Percentiles rank a stretch among this genome's conserved stretches.
Evolutionary conservation across 257 asterid species (phyloP).

Genomic region (Forsythia viridissima): DNA sequence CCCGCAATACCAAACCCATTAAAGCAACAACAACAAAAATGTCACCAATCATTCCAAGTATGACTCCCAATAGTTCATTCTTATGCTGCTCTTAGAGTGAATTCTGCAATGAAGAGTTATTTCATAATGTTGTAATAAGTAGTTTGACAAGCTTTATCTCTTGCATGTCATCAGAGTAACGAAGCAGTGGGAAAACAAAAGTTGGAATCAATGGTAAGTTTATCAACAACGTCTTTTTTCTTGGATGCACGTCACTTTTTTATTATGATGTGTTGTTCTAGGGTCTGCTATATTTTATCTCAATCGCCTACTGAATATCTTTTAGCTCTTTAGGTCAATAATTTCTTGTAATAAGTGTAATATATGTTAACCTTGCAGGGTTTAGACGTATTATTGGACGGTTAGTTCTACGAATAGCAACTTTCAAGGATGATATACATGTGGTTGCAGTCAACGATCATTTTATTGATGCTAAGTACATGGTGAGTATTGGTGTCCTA

Average conservation of each 20-base stretch:
- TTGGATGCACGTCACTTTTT: neutral
- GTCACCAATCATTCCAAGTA: conserved; percentile 78
- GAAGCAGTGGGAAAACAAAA: conserved; percentile 59
- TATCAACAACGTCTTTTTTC: conserved; percentile 3
- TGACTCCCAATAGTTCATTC: conserved; percentile 4
- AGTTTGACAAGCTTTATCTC: conserved; percentile 24
- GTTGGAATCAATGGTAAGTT: conserved; percentile 87
- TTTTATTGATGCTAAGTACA: conserved; percentile 89
- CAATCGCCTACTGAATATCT: neutral
- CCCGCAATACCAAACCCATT: conserved; percentile 50
- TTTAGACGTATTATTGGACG: conserved; percentile 94
- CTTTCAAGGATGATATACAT: conserved; percentile 86
- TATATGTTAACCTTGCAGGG: conserved; percentile 48
- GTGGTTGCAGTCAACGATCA: conserved; percentile 99
- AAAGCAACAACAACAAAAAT: conserved; percentile 77
- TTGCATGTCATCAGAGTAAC: conserved; percentile 51
- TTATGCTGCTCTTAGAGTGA: neutral
- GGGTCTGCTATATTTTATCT: neutral
- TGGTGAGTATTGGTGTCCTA: conserved; percentile 50
- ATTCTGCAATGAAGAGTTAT: conserved; percentile 2
- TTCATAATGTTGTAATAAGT: neutral
- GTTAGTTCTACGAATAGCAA: conserved; percentile 82
- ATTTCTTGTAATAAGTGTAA: neutral
- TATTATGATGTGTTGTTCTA: neutral
- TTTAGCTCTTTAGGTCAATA: neutral